Evolutionary conservation across 2,329 filamentous ascomycete genomes (phyloP).

Genomic region (Phaeoacremonium minimum): DNA sequence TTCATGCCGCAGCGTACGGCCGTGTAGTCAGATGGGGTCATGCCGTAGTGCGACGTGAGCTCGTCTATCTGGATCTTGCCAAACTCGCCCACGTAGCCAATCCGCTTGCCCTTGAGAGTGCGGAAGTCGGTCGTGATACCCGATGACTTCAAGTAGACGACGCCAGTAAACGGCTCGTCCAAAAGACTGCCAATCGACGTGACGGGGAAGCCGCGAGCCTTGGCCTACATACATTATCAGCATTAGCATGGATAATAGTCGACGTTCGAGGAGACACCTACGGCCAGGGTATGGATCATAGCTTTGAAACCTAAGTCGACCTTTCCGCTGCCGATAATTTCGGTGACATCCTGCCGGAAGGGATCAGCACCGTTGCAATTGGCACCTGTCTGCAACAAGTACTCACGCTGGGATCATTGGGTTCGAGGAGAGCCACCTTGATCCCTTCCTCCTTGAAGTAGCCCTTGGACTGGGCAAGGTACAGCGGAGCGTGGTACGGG

Average conservation of each 20-base stretch:
- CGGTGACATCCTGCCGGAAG: constrained; percentile 65
- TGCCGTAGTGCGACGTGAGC: constrained; percentile 72
- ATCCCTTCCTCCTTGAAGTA: constrained; percentile 73
- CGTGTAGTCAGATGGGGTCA: constrained; percentile 69
- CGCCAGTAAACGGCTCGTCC: constrained; percentile 75
- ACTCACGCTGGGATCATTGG: constrained; percentile 68
- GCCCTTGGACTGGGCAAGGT: constrained; percentile 71
- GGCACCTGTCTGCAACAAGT: not conserved
- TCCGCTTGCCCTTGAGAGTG: constrained; percentile 70
- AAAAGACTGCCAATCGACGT: constrained; percentile 70
- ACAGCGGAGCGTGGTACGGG: constrained; percentile 75
- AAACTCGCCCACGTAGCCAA: constrained; percentile 77
- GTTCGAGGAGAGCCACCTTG: constrained; percentile 73
- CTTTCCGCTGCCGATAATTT: constrained; percentile 73
- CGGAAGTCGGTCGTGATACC: constrained; percentile 73
- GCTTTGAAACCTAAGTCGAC: constrained; percentile 78
- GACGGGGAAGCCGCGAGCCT: constrained; percentile 71
- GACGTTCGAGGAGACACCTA: constrained; percentile 32
- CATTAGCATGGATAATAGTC: too few relatives aligned
- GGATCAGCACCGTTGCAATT: too few relatives aligned
- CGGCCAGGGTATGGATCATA: constrained; percentile 78
- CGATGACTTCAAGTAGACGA: constrained; percentile 70
- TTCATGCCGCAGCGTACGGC: constrained; percentile 80
- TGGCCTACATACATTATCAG: constrained; percentile 39
- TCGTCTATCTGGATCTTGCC: constrained; percentile 84